Percentiles rank a stretch among this genome's conserved stretches.
These are phyloP conservation scores for Trichomonascaceae sp. DNA, from an alignment of 1,139 yeast genomes.

Conservation along the genomic window DNA sequence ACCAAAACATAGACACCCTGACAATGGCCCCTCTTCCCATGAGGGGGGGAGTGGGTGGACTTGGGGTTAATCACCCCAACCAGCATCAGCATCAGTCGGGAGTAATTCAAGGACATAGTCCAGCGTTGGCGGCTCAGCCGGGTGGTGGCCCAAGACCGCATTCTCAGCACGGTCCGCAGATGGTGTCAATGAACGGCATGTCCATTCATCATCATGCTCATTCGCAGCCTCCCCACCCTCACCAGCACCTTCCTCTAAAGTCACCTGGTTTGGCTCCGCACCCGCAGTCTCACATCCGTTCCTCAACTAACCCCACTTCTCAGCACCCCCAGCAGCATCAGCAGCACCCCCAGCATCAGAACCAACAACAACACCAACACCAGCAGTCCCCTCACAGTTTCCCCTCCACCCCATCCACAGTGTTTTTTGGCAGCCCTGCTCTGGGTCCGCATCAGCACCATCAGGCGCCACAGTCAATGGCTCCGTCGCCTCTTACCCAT, in stretches of 20 bases:
- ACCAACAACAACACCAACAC: background rate
- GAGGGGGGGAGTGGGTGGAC: background rate
- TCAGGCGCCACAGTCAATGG: too few species aligned
- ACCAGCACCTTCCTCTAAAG: too few species aligned
- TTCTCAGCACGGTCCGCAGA: too few species aligned
- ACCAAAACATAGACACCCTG: background rate
- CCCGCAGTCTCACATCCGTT: too few species aligned
- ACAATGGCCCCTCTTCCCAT: background rate
- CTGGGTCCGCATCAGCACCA: slow-evolving; percentile 10
- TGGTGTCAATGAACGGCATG: too few species aligned
- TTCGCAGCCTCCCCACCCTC: background rate
- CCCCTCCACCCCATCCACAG: slow-evolving; percentile 8
- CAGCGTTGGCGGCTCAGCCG: too few species aligned
- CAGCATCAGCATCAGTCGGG: background rate
- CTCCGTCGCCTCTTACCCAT: too few species aligned
- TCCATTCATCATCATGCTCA: too few species aligned
- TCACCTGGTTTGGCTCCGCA: too few species aligned
- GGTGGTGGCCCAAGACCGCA: too few species aligned
- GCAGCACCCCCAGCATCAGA: slow-evolving; percentile 9
- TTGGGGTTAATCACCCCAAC: background rate
- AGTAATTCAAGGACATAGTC: too few species aligned
- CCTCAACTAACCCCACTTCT: too few species aligned
- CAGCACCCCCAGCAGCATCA: slow-evolving; percentile 2
- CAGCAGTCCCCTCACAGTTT: background rate
- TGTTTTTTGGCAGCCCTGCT: slow-evolving; percentile 11